These are phyloP conservation scores for Pseudozyma flocculosa DNA, from an alignment of 1,284 basidiomycete genomes.

Conservation along the genomic window DNA sequence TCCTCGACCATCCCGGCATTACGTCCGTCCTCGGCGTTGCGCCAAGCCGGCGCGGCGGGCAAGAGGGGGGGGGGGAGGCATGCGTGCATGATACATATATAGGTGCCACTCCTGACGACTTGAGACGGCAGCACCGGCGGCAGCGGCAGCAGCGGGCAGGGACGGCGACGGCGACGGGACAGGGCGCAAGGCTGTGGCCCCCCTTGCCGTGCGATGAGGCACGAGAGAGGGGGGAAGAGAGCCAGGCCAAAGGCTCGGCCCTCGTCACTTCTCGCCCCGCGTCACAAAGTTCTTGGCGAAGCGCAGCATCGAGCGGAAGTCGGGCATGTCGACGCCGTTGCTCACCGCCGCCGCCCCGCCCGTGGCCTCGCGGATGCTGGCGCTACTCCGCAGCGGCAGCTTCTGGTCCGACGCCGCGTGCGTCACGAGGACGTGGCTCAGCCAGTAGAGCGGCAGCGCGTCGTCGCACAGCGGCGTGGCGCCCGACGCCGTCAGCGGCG, in stretches of 20 bases:
- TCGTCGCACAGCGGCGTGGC: conserved; percentile 47
- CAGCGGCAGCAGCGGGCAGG: too few species aligned
- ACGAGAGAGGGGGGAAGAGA: background rate
- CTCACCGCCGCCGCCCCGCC: conserved; percentile 13
- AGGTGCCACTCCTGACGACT: too few species aligned
- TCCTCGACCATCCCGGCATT: too few species aligned
- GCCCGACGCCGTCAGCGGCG: conserved; percentile 43
- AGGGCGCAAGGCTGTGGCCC: too few species aligned
- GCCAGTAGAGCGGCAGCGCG: conserved; percentile 49
- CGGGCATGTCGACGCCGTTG: conserved; percentile 27
- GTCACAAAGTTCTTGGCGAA: conserved; percentile 46
- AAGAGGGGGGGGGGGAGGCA: too few species aligned
- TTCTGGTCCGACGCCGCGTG: conserved; percentile 36
- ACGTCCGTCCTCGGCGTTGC: too few species aligned
- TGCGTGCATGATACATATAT: too few species aligned
- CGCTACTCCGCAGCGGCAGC: conserved; percentile 23
- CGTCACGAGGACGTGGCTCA: conserved; percentile 43
- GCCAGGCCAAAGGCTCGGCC: background rate
- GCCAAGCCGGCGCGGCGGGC: too few species aligned
- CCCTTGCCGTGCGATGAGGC: too few species aligned
- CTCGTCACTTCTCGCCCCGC: conserved; percentile 25
- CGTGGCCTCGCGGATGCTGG: conserved; percentile 20
- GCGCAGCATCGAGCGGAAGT: conserved; percentile 42
- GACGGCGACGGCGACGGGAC: too few species aligned
- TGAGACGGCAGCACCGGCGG: too few species aligned